phyloP scores from a whole-genome alignment of 169 alveolate genomes.

The Plasmodium vinckei region DNA sequence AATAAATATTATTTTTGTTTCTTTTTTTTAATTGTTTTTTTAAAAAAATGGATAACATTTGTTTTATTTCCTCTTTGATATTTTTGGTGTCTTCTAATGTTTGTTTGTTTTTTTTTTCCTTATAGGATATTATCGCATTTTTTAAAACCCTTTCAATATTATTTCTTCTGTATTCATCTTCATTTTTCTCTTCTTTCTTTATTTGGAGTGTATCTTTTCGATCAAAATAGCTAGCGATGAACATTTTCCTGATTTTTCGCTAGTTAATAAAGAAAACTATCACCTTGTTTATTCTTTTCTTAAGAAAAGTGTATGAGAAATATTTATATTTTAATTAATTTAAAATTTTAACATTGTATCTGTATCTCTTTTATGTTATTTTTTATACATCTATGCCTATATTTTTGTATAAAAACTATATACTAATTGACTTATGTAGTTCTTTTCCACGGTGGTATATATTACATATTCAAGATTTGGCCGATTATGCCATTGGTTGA shows the following conservation, averaged over 20 bases:
- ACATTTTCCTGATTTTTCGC: constrained; percentile 6
- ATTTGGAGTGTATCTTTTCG: constrained; percentile 5
- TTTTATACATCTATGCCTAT: too few species aligned
- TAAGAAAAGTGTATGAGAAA: background rate
- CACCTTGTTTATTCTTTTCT: background rate
- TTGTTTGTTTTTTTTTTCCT: constrained; percentile 6
- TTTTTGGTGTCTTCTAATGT: constrained; percentile 1
- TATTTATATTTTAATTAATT: too few species aligned
- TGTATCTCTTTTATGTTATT: too few species aligned
- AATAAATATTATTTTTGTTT: background rate
- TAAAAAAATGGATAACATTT: constrained; percentile 27
- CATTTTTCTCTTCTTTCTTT: constrained; percentile 9
- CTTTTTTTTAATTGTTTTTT: constrained; percentile 22
- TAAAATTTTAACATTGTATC: too few species aligned
- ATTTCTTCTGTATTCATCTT: constrained; percentile 4
- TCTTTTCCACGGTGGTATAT: too few species aligned
- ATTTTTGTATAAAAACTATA: too few species aligned
- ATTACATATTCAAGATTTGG: too few species aligned
- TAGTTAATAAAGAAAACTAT: too few species aligned
- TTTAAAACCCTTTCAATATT: constrained; percentile 42
- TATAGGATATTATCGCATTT: constrained; percentile 13
- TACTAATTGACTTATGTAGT: too few species aligned
- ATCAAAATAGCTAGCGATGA: constrained; percentile 39
- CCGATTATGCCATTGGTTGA: too few species aligned
- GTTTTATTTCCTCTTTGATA: constrained; percentile 29